phyloP scores from a whole-genome alignment of 106 monocot genomes.

The Xerophyta viscosa region DNA sequence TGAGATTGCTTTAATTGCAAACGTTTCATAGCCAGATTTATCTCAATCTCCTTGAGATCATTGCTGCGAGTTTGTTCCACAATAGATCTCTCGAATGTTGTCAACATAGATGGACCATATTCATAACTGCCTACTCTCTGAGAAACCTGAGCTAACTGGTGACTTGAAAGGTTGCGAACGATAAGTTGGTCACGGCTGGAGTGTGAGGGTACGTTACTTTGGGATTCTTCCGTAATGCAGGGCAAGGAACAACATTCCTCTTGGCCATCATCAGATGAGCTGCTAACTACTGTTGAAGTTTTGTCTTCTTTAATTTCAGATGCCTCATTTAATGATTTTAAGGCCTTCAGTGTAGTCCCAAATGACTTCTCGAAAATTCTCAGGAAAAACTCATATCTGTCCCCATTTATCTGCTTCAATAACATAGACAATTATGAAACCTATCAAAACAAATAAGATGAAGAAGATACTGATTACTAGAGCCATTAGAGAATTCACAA shows the following conservation, averaged over 20 bases:
- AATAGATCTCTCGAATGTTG: conserved; percentile 62
- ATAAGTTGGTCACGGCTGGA: conserved; percentile 36
- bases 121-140: conserved; percentile 6
- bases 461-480: not conserved
- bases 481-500: not conserved
- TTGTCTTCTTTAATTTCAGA: conserved; percentile 1
- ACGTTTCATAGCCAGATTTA: conserved; percentile 53
- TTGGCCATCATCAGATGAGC: too few relatives aligned
- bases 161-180: conserved; percentile 22
- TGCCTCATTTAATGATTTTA: conserved; percentile 31
- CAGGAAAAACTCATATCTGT: conserved; percentile 58
- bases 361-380: conserved; percentile 87
- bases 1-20: conserved; percentile 69
- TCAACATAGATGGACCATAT: conserved; percentile 35
- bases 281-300: too few relatives aligned
- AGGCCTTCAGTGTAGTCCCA: conserved; percentile 71
- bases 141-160: conserved; percentile 31
- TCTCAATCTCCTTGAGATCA: conserved; percentile 79
- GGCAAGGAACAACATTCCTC: not conserved
- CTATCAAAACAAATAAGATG: not conserved
- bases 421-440: not conserved
- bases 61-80: conserved; percentile 76
- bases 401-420: conserved; percentile 54
- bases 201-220: conserved; percentile 8
- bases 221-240: conserved; percentile 6